These are phyloP conservation scores for Hypoxylon subgilvum DNA, from an alignment of 495 filamentous ascomycete species.

Conservation along the genomic window DNA sequence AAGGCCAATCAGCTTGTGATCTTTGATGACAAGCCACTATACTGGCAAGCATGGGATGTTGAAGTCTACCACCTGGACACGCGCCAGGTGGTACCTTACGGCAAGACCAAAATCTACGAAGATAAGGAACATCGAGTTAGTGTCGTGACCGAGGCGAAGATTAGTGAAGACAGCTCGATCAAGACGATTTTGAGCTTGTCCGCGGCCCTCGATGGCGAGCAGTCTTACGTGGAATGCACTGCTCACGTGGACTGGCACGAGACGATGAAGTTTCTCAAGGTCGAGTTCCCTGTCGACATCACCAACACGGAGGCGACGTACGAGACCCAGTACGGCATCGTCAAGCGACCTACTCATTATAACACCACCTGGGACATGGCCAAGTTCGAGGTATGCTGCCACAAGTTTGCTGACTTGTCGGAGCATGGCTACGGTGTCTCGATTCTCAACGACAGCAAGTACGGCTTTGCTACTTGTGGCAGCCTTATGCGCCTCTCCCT, in stretches of 20 bases:
- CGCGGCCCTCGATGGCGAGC: constrained; percentile 66
- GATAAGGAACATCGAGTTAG: constrained; percentile 75
- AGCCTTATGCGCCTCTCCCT: constrained; percentile 90
- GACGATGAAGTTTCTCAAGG: constrained; percentile 96
- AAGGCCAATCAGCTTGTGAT: constrained; percentile 93
- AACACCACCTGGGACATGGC: constrained; percentile 99
- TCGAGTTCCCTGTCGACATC: constrained; percentile 95
- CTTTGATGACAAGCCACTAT: constrained; percentile 96
- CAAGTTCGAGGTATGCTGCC: constrained; percentile 97
- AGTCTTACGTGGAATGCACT: constrained; percentile 76
- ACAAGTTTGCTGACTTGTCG: constrained; percentile 96
- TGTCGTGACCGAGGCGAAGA: constrained; percentile 79
- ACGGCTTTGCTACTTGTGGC: constrained; percentile 92
- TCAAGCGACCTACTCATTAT: constrained; percentile 89
- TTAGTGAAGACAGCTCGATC: constrained; percentile 85
- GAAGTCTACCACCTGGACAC: constrained; percentile 95
- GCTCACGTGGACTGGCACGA: constrained; percentile 92
- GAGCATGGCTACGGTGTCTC: constrained; percentile 91
- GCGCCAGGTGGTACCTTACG: constrained; percentile 71
- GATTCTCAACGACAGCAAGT: constrained; percentile 95
- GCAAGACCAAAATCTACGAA: constrained; percentile 73
- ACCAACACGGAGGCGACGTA: constrained; percentile 93
- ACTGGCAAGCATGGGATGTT: constrained; percentile 99
- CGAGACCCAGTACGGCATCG: constrained; percentile 91
- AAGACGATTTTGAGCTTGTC: constrained; percentile 83